These are phyloP conservation scores for Trametopsis cervina DNA, from an alignment of 768 basidiomycete species.

Conservation along the genomic window DNA sequence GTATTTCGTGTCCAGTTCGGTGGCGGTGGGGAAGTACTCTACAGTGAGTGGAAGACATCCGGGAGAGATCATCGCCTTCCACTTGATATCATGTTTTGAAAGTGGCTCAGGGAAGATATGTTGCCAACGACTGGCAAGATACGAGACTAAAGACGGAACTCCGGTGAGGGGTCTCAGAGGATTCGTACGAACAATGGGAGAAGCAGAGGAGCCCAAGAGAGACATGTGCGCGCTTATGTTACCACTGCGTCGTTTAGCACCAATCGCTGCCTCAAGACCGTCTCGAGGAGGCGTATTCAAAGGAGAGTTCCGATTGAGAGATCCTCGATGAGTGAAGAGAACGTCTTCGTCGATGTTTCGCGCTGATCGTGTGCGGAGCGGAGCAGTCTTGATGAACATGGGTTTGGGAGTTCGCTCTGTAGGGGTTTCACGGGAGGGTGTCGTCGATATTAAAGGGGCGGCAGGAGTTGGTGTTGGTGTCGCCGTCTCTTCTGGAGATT, in stretches of 20 bases:
- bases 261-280: conserved; percentile 30
- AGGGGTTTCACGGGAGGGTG: not conserved
- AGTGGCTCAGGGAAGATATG: conserved; percentile 70
- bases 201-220: conserved; percentile 43
- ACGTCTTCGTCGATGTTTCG: conserved; percentile 53
- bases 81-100: conserved; percentile 85
- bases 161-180: conserved; percentile 57
- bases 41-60: conserved; percentile 86
- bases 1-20: conserved; percentile 71
- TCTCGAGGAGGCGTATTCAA: conserved; percentile 66
- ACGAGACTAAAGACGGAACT: conserved; percentile 56
- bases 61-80: conserved; percentile 82
- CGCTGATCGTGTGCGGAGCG: conserved; percentile 37
- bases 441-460: conserved; percentile 16
- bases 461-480: conserved; percentile 1
- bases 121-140: conserved; percentile 86
- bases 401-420: conserved; percentile 32
- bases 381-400: conserved; percentile 28
- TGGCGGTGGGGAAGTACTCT: conserved; percentile 74
- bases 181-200: conserved; percentile 45
- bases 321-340: conserved; percentile 34
- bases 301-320: conserved; percentile 53
- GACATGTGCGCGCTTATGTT: conserved; percentile 30
- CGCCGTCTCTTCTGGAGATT: conserved; percentile 4
- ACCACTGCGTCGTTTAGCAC: conserved; percentile 48